Base-by-base conservation (phyloP, 2,329 filamentous ascomycete genomes). In the Colletotrichum endophyticum region DNA sequence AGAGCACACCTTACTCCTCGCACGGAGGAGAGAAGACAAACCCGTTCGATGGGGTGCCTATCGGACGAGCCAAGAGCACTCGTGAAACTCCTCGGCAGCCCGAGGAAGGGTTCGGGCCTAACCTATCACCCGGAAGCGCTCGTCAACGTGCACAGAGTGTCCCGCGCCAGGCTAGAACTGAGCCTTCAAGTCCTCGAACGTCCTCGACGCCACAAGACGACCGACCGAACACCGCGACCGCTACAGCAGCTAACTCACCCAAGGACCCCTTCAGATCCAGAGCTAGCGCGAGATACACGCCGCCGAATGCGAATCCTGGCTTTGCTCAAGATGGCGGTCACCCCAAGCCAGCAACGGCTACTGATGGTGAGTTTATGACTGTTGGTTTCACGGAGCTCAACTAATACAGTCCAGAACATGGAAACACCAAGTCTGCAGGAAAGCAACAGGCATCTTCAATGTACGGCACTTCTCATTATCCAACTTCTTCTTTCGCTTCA, bases 11-110 rank as follows among this genome's bases (percentile, higher is more conserved):
- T 0, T 93, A 93, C 80, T 86, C 87, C 57, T 88, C 86, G 2
- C 87, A 89, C 36, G 87, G 89, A 15, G 91, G 91, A 39, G 92
- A 93, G 81, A 92, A 89, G 83, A 89, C 90, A 6, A 89, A 91
- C 62, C 88, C 90, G 0, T 92, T 91, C 75, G 90, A 91, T 61
- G 88, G 86, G 3, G 83, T 81, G 8, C 80, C 85, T 12, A 73
- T 89, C n/a, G 83, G 84, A 64, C 85, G 89, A n/a, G 84, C 88
- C 6, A 86, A 85, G 76, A 90, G 88, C 81, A 86, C 86, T 22
- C 86, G 87, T 39, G 84, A 87, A 36, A 78, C 82, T 9, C 78
- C 81, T 16, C 83, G 82, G 19, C 81, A 73, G 44, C 79, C 81
- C 27, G 81, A 78, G 44, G 71, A 81, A 56, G 72, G 73, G 30